These are phyloP conservation scores for Apiosordaria backusii DNA, from an alignment of 495 filamentous ascomycete species.

Conservation along the genomic window DNA sequence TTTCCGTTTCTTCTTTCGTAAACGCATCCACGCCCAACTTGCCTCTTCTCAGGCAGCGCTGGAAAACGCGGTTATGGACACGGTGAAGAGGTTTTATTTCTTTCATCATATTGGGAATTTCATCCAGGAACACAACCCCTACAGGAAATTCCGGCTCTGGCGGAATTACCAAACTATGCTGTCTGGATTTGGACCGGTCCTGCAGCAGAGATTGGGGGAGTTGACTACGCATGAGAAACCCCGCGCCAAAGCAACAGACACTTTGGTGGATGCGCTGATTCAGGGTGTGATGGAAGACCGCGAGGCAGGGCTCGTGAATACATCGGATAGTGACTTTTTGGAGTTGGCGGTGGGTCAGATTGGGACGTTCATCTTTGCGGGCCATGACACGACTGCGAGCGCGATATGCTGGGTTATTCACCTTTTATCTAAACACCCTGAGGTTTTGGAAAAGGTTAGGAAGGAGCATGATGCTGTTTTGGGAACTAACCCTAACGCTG, in stretches of 20 bases:
- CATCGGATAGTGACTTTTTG: not conserved
- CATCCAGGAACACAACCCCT: not conserved
- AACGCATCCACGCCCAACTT: not conserved
- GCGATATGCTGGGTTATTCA: slow-evolving; percentile 38
- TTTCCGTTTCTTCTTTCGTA: slow-evolving; percentile 10
- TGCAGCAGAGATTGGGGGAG: not conserved
- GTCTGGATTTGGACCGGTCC: not conserved
- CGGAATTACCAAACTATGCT: not conserved
- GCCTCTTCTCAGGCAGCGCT: not conserved
- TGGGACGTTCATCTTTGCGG: slow-evolving; percentile 43
- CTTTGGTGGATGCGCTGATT: not conserved
- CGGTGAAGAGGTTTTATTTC: not conserved
- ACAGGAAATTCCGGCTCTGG: not conserved
- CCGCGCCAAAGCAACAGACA: not conserved
- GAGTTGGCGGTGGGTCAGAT: slow-evolving; percentile 20
- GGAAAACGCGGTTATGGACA: not conserved
- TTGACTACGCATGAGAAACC: not conserved
- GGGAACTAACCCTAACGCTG: slow-evolving; percentile 27
- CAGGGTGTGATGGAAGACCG: not conserved
- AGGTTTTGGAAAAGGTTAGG: slow-evolving; percentile 30
- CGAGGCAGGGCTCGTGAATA: not conserved
- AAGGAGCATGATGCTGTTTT: slow-evolving; percentile 43
- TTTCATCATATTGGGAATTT: not conserved
- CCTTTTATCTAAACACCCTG: slow-evolving; percentile 38
- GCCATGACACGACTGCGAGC: slow-evolving; percentile 42